phyloP scores from a whole-genome alignment of 208 protist genomes.

The Leishmania major region DNA sequence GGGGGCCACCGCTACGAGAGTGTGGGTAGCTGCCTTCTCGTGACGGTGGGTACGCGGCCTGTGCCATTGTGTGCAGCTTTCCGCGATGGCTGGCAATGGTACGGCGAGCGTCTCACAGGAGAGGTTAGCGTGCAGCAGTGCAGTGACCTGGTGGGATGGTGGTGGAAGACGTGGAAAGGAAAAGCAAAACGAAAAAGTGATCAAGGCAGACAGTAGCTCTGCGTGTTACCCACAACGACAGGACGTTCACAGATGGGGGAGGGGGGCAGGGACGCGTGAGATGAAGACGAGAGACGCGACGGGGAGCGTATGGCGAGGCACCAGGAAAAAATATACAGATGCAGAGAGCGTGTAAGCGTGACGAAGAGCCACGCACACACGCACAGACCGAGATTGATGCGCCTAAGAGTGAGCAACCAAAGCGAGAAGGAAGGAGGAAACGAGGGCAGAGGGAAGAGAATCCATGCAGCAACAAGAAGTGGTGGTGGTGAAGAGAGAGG shows the following conservation, averaged over 20 bases:
- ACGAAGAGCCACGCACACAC: neutral
- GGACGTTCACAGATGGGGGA: neutral
- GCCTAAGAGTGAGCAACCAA: neutral
- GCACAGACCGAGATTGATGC: neutral
- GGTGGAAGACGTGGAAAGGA: neutral
- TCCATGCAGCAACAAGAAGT: neutral
- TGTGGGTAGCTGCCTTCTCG: conserved; percentile 24
- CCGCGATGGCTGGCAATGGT: neutral
- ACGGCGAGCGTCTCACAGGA: neutral
- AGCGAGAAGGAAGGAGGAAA: neutral
- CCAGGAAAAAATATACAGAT: neutral
- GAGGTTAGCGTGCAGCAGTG: neutral
- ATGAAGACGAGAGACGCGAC: neutral
- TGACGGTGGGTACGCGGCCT: conserved; percentile 15
- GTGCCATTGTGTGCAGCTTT: conserved; percentile 18
- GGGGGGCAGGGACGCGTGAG: neutral
- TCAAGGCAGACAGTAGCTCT: neutral
- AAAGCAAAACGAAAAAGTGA: neutral
- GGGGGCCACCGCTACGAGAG: conserved; percentile 11
- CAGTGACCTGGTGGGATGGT: neutral
- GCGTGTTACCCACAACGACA: neutral
- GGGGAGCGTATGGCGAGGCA: neutral
- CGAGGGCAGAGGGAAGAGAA: neutral
- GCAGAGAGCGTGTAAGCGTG: neutral
- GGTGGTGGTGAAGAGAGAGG: neutral